Evolutionary conservation across 2,329 filamentous ascomycete species (phyloP), one percentile per base, ranked within the genome.

Genomic region (Ascochyta pisi): DNA sequence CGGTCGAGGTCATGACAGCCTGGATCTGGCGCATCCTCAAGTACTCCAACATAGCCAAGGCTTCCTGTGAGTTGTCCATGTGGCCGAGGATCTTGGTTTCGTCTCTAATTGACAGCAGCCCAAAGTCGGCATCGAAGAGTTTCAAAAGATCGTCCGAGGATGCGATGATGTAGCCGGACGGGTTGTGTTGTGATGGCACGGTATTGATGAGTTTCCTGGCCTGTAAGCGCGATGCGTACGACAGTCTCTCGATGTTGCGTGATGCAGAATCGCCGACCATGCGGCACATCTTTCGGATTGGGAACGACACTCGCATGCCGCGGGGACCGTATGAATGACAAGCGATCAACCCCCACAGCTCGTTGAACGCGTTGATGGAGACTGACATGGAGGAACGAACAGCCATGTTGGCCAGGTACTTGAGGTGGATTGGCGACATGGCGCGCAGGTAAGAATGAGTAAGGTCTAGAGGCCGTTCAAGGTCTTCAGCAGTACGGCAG

Each of bases 301-400:
- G 92, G 67, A 96, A 96, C 0, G 91, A 91, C 0, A 96, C 91
- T n/a, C 92, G 84, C 91, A 95, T 96, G 4, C 92, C 92, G 40
- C 83, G 84, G 2, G 76, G 60, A 0, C 90, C 92, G 65, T 96
- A 96, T 0, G 89, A 86, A 70, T 96, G 92, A 58, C 92, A 96
- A 1, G 91, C 87, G 37, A 96, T 92, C 26, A 96, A 78, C 0
- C 92, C 93, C 93, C 92, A 96, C 0, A 96, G 78, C 65, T 96
- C 89, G 63, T 85, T 83, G 65, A 96, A 95, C 0, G 90, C 90
- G 61, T 92, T 95, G 68, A 96, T 90, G 1, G 92, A 96, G 58
- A 96, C 92, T 0, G 92, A 96, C 92, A 96, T 96, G 61, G 91
- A 96, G 0, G 91, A 91, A n/a, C 92, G 86, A 0, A 96, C 92